Evolutionary conservation across 1,284 basidiomycete genomes (phyloP), one percentile per base, ranked within the genome.

Genomic region (Agroathelia rolfsii): DNA sequence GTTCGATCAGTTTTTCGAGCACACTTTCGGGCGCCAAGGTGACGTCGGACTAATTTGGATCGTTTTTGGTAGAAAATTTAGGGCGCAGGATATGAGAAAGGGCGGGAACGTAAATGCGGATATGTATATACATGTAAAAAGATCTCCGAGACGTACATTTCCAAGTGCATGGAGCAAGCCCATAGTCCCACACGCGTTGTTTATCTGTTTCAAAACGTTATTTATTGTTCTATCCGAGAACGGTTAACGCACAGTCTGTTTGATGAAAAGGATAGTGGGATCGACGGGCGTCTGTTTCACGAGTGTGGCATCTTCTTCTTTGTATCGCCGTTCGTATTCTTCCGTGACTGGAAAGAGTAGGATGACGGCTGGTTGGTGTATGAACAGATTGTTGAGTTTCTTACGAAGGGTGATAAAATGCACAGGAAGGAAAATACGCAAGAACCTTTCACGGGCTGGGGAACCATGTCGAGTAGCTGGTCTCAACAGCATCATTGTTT

Each of bases 101-200:
- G n/a, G n/a, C n/a, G 29, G 29, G 34, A 47, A 32, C 19, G 21
- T 35, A 12, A 41, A 27, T 17, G 4, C n/a, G n/a, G n/a, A n/a
- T n/a, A n/a, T n/a, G n/a, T n/a, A n/a, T n/a, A n/a, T n/a, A n/a
- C n/a, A n/a, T n/a, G n/a, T n/a, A n/a, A n/a, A n/a, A n/a, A n/a
- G n/a, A n/a, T n/a, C n/a, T n/a, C n/a, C n/a, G n/a, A n/a, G n/a
- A 52, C 72, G 42, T 40, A 81, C 78, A 46, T 89, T 89, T 12
- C 69, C 69, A 28, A 89, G 50, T 3, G 84, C 74, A 50, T 94
- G 89, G 9, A 94, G 61, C 6, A 94, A 61, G 0, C 79, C 89
- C 47, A 93, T 90, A 0, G 88, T 90, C 2, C 89, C 89, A 47
- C 89, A 93, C 0, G 89, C 88, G 49, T 92, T 92, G 2, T 66